These are phyloP conservation scores for Lagerstroemia speciosa DNA, from an alignment of 345 rosid genomes.

Conservation along the genomic window DNA sequence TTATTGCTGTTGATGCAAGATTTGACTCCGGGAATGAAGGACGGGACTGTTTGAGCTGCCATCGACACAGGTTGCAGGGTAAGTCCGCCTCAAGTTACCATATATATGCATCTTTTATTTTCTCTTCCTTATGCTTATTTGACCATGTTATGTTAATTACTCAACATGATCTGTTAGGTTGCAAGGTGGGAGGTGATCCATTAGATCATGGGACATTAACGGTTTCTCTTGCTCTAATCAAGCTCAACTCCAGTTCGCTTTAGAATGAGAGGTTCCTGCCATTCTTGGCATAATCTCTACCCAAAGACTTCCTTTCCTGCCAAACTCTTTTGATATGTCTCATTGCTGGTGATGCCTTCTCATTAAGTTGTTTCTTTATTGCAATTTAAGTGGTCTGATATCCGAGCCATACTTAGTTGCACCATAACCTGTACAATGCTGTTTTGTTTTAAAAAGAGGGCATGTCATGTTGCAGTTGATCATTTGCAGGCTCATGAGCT, in stretches of 20 bases:
- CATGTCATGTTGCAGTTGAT: too few species aligned
- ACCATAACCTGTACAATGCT: neutral
- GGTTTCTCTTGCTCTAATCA: constrained; percentile 93
- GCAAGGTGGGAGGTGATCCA: constrained; percentile 99
- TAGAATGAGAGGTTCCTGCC: constrained; percentile 97
- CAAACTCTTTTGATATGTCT: constrained; percentile 95
- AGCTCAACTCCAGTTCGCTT: constrained; percentile 96
- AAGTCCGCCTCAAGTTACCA: constrained; percentile 14
- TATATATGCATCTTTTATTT: too few species aligned
- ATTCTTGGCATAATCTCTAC: constrained; percentile 96
- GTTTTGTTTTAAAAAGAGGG: neutral
- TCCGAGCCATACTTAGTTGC: neutral
- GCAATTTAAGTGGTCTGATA: too few species aligned
- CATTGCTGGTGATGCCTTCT: constrained; percentile 99
- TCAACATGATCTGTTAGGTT: constrained; percentile 33
- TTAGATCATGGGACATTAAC: constrained; percentile 80
- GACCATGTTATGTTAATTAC: neutral
- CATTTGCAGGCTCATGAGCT: too few species aligned
- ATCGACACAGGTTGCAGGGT: constrained; percentile 99
- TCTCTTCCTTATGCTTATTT: neutral
- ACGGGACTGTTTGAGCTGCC: constrained; percentile 85
- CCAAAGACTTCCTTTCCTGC: constrained; percentile 91
- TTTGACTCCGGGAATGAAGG: constrained; percentile 89
- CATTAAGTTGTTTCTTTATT: constrained; percentile 33
- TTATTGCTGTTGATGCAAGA: constrained; percentile 89